Evolutionary conservation across 306 rosid genomes (phyloP), one percentile per base, ranked within the genome.

Genomic region (Coriaria nepalensis): DNA sequence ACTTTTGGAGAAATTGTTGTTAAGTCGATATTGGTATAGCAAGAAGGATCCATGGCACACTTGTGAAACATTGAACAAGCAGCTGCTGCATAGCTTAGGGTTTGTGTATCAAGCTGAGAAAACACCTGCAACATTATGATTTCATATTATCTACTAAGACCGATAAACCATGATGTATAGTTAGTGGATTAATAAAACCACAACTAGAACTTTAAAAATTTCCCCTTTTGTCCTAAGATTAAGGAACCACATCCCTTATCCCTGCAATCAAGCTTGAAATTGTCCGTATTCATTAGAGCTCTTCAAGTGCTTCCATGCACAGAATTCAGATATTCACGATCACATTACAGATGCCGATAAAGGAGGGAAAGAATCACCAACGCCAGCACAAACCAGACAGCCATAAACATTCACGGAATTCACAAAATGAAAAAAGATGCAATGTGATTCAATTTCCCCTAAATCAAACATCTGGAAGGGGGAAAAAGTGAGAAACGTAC

Each of bases 61-160:
- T 81, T 90, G 59, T 78, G 75, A 72, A 90, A 90, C 74, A 90
- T 51, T 5, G 87, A 77, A 65, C 95, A 85, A 55, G 95, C 66
- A 61, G 94, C 95, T 0, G 94, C 83, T 6, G 84, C 93, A 70
- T 75, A 64, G 77, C 96, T 85, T 33, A 85, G 75, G 64, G 93
- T 90, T 63, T 82, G 94, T 7, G 93, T 82, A 65, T 90, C 96
- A 10, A 90, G 94, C 94, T 77, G 71, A 35, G 96, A 90, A 57
- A 90, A 90, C 2, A 90, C 93, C 98, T 90, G 74, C 35, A 69
- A 58, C 38, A 60, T 42, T 46, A 60, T 32, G 13, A 44, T 44
- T 59, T 13, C n/a, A 36, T 47, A 45, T 69, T 63, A 70, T 40
- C 14, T 47, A 52, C 40, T 40, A 20, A 20, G 29, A 20, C 29